These are phyloP conservation scores for Elongisporangium undulatum DNA, from an alignment of 352 stramenopile genomes.

Conservation along the genomic window DNA sequence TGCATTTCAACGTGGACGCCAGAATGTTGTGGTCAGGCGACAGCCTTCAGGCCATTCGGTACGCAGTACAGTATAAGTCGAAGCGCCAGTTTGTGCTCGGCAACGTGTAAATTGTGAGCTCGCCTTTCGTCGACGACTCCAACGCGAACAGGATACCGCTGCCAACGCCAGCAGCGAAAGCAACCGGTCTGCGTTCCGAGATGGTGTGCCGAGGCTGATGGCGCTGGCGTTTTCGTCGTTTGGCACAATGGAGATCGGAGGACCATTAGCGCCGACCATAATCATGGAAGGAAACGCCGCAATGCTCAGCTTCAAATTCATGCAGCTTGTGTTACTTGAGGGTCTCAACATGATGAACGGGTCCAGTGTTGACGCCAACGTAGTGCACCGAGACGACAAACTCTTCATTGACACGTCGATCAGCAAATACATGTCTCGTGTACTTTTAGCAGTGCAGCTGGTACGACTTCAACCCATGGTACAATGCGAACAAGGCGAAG, in stretches of 20 bases:
- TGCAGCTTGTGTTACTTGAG: slow-evolving; percentile 10
- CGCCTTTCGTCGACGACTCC: slow-evolving; percentile 8
- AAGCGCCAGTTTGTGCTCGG: slow-evolving; percentile 17
- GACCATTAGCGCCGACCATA: slow-evolving; percentile 14
- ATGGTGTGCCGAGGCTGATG: slow-evolving; percentile 13
- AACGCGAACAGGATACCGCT: slow-evolving; percentile 3
- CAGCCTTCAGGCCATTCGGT: slow-evolving; percentile 10
- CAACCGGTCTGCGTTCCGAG: slow-evolving; percentile 5
- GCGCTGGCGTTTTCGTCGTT: slow-evolving; percentile 13
- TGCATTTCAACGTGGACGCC: slow-evolving; percentile 26
- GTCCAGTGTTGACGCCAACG: slow-evolving; percentile 6
- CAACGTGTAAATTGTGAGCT: slow-evolving; percentile 17
- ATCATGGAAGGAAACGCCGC: slow-evolving; percentile 9
- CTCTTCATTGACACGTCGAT: slow-evolving; percentile 16
- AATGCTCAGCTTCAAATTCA: slow-evolving; percentile 15
- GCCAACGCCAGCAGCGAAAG: not conserved
- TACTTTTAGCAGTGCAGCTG: slow-evolving; percentile 9
- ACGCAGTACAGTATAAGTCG: slow-evolving; percentile 14
- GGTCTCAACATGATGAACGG: slow-evolving; percentile 12
- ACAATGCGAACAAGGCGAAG: too few relatives aligned
- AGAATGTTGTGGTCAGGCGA: slow-evolving; percentile 11
- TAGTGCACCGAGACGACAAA: slow-evolving; percentile 2
- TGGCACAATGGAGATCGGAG: slow-evolving; percentile 18
- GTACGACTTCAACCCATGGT: slow-evolving; percentile 21
- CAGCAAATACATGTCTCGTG: slow-evolving; percentile 3